phyloP scores from a whole-genome alignment of 768 basidiomycete genomes.

The Podaxis pistillaris region DNA sequence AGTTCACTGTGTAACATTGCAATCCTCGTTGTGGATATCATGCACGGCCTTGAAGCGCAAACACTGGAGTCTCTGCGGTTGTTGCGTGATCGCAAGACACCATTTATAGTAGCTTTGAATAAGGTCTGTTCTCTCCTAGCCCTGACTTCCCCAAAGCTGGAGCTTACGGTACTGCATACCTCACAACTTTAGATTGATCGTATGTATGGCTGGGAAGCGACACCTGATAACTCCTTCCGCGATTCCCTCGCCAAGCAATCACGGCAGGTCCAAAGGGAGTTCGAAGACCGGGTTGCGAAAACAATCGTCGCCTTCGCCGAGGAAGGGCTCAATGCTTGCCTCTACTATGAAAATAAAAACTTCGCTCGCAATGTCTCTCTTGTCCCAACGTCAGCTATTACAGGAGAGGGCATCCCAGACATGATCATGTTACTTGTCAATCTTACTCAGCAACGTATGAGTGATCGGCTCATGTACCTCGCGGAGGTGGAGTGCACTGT shows the following conservation, averaged over 20 bases:
- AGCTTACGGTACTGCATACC: slow-evolving; percentile 7
- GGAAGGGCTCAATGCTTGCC: slow-evolving; percentile 90
- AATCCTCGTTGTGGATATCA: slow-evolving; percentile 98
- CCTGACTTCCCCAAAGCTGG: not conserved
- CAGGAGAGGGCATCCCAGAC: slow-evolving; percentile 97
- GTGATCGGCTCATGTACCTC: slow-evolving; percentile 95
- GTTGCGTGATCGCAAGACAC: slow-evolving; percentile 90
- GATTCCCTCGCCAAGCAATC: slow-evolving; percentile 86
- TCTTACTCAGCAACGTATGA: slow-evolving; percentile 97
- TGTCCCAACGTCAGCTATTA: slow-evolving; percentile 96
- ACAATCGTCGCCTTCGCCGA: slow-evolving; percentile 95
- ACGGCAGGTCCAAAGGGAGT: slow-evolving; percentile 81
- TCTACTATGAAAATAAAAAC: slow-evolving; percentile 98
- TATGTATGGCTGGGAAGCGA: slow-evolving; percentile 92
- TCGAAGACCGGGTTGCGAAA: slow-evolving; percentile 82
- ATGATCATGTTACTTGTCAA: slow-evolving; percentile 99
- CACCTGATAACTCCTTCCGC: slow-evolving; percentile 88
- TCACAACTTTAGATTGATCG: slow-evolving; percentile 77
- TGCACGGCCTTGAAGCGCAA: slow-evolving; percentile 99
- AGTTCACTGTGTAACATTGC: slow-evolving; percentile 98
- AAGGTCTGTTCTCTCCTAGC: slow-evolving; percentile 50
- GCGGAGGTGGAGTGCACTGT: slow-evolving; percentile 97
- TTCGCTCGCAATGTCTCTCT: slow-evolving; percentile 92
- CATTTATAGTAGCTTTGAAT: slow-evolving; percentile 98
- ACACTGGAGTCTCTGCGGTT: slow-evolving; percentile 94